These are phyloP conservation scores for Russula emetica DNA, from an alignment of 768 basidiomycete genomes.

Conservation along the genomic window DNA sequence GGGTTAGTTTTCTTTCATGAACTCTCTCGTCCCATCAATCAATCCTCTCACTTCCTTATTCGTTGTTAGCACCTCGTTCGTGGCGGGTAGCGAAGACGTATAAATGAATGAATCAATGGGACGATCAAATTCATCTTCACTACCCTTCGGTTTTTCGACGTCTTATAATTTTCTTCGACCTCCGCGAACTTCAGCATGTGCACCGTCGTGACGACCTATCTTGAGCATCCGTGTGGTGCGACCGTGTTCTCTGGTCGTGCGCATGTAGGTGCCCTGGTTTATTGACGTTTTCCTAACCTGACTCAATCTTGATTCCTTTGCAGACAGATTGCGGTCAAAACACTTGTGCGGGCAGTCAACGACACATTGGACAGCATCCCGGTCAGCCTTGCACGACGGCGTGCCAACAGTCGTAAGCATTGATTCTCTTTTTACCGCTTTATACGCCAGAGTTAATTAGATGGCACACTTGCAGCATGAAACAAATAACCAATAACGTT, in stretches of 20 bases:
- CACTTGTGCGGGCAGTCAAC: slow-evolving; percentile 15
- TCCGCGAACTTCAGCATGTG: slow-evolving; percentile 11
- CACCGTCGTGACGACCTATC: slow-evolving; percentile 17
- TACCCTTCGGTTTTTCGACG: neutral
- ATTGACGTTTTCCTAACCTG: neutral
- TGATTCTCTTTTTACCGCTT: neutral
- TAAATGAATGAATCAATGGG: slow-evolving; percentile 5
- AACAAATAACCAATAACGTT: slow-evolving; percentile 7
- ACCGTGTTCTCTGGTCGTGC: slow-evolving; percentile 19
- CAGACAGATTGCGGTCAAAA: slow-evolving; percentile 22
- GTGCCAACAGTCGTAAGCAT: slow-evolving; percentile 19
- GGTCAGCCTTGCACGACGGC: slow-evolving; percentile 15
- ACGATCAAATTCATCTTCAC: neutral
- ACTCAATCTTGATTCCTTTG: neutral
- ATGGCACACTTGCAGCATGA: neutral
- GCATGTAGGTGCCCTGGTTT: neutral
- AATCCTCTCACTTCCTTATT: neutral
- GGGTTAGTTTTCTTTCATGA: too few relatives aligned
- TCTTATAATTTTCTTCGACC: neutral
- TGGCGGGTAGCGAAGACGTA: neutral
- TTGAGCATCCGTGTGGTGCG: slow-evolving; percentile 19
- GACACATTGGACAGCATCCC: slow-evolving; percentile 13
- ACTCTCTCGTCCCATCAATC: neutral
- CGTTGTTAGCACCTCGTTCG: neutral
- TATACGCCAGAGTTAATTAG: neutral